Conservation (phyloP, 1,284 basidiomycete genomes). For the Rugosomyces carneus region DNA sequence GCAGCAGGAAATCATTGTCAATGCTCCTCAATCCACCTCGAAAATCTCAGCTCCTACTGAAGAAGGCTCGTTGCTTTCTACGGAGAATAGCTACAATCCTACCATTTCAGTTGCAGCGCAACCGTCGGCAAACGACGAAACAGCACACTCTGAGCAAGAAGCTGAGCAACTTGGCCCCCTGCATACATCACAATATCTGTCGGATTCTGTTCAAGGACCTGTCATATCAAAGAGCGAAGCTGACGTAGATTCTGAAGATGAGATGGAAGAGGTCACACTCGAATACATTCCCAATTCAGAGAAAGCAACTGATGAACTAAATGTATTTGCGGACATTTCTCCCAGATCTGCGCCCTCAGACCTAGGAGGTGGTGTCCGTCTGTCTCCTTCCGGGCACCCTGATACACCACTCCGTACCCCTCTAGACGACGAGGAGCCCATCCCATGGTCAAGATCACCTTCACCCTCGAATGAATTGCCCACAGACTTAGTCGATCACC, state of each 20-base stretch:
- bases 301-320: not conserved
- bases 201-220: not conserved
- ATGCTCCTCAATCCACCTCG: not conserved
- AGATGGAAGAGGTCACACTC: constrained; percentile 39
- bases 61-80: not conserved
- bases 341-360: not conserved
- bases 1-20: not conserved
- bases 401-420: no score
- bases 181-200: not conserved
- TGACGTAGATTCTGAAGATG: constrained; percentile 22
- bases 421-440: constrained; percentile 23
- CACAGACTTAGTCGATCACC: not conserved
- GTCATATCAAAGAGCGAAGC: not conserved
- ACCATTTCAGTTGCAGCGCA: not conserved
- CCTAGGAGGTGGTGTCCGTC: not conserved
- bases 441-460: constrained; percentile 49
- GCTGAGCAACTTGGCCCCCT: not conserved
- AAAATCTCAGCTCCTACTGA: not conserved
- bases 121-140: not conserved
- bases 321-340: not conserved
- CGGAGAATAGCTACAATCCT: not conserved
- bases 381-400: not conserved
- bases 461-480: constrained; percentile 30
- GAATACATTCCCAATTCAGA: not conserved
- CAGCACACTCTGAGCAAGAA: not conserved